Evolutionary conservation across 2,329 filamentous ascomycete genomes (phyloP).

Genomic region (Penicillium paneum): DNA sequence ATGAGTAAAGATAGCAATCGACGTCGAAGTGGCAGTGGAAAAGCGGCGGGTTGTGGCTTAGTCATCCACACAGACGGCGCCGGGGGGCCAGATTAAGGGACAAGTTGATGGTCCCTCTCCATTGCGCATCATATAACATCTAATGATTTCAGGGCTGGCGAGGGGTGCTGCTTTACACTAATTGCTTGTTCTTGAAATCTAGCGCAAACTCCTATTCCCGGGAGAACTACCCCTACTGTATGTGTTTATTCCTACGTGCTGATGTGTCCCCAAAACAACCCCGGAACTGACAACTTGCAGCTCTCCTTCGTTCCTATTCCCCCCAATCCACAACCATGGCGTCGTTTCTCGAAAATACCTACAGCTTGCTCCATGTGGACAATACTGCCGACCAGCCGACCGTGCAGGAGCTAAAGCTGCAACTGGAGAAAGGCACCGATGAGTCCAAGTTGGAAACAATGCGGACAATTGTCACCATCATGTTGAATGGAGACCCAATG

Average conservation of each 20-base stretch:
- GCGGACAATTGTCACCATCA: conserved; percentile 93
- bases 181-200: conserved; percentile 25
- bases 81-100: conserved; percentile 37
- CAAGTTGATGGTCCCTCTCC: conserved; percentile 39
- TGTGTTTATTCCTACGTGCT: conserved; percentile 14
- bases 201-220: conserved; percentile 17
- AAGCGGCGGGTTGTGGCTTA: conserved; percentile 34
- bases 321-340: conserved; percentile 65
- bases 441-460: conserved; percentile 92
- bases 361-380: conserved; percentile 97
- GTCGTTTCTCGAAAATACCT: conserved; percentile 88
- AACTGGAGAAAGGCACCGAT: conserved; percentile 90
- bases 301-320: conserved; percentile 31
- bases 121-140: conserved; percentile 31
- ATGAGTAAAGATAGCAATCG: conserved; percentile 1
- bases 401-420: conserved; percentile 84
- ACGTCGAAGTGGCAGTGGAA: conserved; percentile 16
- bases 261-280: conserved; percentile 30
- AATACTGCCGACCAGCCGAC: conserved; percentile 90
- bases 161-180: conserved; percentile 34
- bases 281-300: conserved; percentile 34
- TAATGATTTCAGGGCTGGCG: conserved; percentile 38
- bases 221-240: conserved; percentile 31
- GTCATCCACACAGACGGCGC: conserved; percentile 46
- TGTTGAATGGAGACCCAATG: conserved; percentile 98